These are phyloP conservation scores for Cryptococcus sp. DNA, from an alignment of 1,284 basidiomycete species.

Conservation along the genomic window DNA sequence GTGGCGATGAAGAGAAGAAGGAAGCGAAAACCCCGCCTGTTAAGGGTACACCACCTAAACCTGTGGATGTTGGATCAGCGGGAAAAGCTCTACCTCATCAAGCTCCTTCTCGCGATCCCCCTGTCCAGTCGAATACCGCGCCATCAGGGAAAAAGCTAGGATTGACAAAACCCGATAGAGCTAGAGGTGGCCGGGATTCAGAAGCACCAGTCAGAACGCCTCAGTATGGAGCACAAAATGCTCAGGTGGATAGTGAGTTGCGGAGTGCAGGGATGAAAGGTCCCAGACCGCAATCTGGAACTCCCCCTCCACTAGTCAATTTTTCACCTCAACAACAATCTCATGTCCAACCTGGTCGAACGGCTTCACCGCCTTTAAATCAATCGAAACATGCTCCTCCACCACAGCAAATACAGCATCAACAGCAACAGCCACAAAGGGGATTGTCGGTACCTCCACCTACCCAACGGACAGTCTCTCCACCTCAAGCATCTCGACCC, in stretches of 20 bases:
- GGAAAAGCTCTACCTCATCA: slow-evolving; percentile 50
- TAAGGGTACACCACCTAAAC: slow-evolving; percentile 41
- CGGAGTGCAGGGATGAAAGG: slow-evolving; percentile 9
- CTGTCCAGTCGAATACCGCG: slow-evolving; percentile 2
- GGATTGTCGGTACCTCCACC: slow-evolving; percentile 4
- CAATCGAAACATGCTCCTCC: background rate
- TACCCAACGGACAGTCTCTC: slow-evolving; percentile 14
- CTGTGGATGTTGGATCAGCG: slow-evolving; percentile 34
- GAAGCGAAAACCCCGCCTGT: slow-evolving; percentile 30
- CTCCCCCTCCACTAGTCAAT: slow-evolving; percentile 3
- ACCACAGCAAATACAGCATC: slow-evolving; percentile 3
- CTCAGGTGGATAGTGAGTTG: slow-evolving; percentile 78
- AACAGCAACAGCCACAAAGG: slow-evolving; percentile 4
- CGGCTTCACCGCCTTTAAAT: background rate
- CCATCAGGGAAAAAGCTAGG: slow-evolving; percentile 27
- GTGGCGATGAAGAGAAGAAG: slow-evolving; percentile 21
- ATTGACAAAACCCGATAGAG: slow-evolving; percentile 40
- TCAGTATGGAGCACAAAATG: slow-evolving; percentile 88
- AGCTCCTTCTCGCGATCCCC: slow-evolving; percentile 2
- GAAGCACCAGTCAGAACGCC: slow-evolving; percentile 83
- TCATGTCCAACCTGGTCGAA: slow-evolving; percentile 2
- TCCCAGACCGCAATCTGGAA: background rate
- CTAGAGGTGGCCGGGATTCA: slow-evolving; percentile 56
- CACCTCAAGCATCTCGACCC: slow-evolving; percentile 7
- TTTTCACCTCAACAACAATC: slow-evolving; percentile 12